phyloP scores from a whole-genome alignment of 345 rosid species.

The Citropsis articulata region DNA sequence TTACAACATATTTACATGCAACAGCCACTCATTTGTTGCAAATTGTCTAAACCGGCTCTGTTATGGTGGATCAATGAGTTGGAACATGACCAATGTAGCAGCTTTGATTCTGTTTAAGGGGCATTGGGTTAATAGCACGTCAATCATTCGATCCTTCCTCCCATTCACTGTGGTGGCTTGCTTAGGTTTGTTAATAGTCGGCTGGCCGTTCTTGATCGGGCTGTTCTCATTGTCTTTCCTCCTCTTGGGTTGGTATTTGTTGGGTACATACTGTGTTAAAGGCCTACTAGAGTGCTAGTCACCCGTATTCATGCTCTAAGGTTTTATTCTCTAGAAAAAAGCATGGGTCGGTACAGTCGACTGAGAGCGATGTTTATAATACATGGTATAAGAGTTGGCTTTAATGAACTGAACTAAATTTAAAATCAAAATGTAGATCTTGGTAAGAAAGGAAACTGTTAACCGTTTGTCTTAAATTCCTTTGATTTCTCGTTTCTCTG shows the following conservation, averaged over 20 bases:
- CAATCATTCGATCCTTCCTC: constrained; percentile 66
- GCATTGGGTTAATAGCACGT: constrained; percentile 56
- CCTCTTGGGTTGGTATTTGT: constrained; percentile 65
- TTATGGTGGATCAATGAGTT: constrained; percentile 66
- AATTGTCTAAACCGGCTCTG: constrained; percentile 74
- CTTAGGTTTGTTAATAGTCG: constrained; percentile 51
- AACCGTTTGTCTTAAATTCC: not conserved
- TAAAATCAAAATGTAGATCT: constrained; percentile 3
- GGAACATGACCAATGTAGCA: constrained; percentile 88
- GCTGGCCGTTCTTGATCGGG: constrained; percentile 87
- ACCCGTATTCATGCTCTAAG: not conserved
- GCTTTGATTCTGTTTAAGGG: constrained; percentile 58
- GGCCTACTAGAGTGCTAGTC: constrained; percentile 51
- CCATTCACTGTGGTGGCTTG: constrained; percentile 62
- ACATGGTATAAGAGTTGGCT: not conserved
- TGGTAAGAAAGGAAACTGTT: not conserved
- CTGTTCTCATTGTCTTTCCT: constrained; percentile 59
- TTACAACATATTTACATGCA: constrained; percentile 93
- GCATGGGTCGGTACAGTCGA: constrained; percentile 1
- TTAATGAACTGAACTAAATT: constrained; percentile 1
- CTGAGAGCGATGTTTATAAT: constrained; percentile 14
- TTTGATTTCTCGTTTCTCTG: not conserved
- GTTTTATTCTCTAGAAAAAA: constrained; percentile 9
- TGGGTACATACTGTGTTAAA: constrained; percentile 62
- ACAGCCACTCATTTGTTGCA: constrained; percentile 82